Percentiles rank a stretch among this genome's conserved stretches.
phyloP scores from a whole-genome alignment of 345 rosid genomes.

The Cardamine occulta region DNA sequence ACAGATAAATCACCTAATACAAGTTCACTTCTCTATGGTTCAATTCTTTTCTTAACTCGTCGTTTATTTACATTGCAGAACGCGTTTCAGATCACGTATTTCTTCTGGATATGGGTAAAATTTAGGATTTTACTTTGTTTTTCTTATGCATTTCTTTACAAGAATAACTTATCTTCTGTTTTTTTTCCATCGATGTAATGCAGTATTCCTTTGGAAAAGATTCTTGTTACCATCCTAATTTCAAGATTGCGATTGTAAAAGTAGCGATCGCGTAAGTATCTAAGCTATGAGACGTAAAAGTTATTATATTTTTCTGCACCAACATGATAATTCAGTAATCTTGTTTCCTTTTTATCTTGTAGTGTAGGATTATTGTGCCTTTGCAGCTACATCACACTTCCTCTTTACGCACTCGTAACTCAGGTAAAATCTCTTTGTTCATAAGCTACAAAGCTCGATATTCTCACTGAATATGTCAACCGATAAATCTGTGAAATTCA shows the following conservation, averaged over 20 bases:
- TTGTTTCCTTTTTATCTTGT: conserved; percentile 36
- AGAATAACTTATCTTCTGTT: conserved; percentile 13
- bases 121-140: not conserved
- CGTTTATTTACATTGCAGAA: conserved; percentile 57
- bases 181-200: conserved; percentile 5
- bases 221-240: conserved; percentile 77
- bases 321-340: not conserved
- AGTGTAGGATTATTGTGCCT: conserved; percentile 64
- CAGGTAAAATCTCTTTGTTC: conserved; percentile 57
- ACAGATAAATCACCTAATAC: not conserved
- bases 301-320: not conserved
- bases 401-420: conserved; percentile 87
- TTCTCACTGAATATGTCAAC: not conserved
- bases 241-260: conserved; percentile 60
- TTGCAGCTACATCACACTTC: conserved; percentile 94
- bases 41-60: not conserved
- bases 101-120: conserved; percentile 92
- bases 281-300: not conserved
- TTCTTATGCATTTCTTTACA: not conserved
- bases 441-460: not conserved
- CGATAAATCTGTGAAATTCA: conserved; percentile 23
- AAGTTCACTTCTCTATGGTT: not conserved
- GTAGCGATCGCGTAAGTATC: conserved; percentile 69
- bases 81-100: conserved; percentile 96
- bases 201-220: conserved; percentile 74